Evolutionary conservation across 1,284 basidiomycete genomes (phyloP), one percentile per base, ranked within the genome.

Genomic region (Trametes hirsuta): DNA sequence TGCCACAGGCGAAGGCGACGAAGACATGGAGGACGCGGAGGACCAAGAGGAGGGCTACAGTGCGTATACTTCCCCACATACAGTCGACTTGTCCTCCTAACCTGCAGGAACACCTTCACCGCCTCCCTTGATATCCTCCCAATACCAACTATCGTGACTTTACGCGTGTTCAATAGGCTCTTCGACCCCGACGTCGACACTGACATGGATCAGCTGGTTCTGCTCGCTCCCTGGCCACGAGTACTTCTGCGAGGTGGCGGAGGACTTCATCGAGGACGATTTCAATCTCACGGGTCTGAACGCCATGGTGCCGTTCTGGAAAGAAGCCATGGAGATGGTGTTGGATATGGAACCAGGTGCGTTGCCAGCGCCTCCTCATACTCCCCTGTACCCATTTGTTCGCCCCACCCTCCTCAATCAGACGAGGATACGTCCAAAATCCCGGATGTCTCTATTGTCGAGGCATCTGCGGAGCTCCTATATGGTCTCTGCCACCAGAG

Each of bases 311-410:
- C 91, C 97, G 9, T 99, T 99, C 74, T 99, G 97, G 94, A 96
- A 98, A 76, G 97, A 99, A 76, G 97, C 97, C 30, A 90, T 99
- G 86, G 97, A 99, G 79, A 99, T 99, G 97, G 95, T 99, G n/a
- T 79, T 99, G 61, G 97, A 99, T 76, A 97, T 99, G 53, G 97
- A 99, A 79, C 94, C 97, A 79, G 95, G 95, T 95, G 75, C 74
- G 88, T 22, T 6, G 14, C 3, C 30, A 8, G 11, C 24, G 12
- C 9, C 74, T 54, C 64, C 69, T 4, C 30, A 30, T 30, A 8
- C 30, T 30, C 30, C 30, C 30, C 30, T 30, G 30, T 30, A 30
- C 30, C 30, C 30, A 30, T 61, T 55, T 60, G 63, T 52, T 62
- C 64, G 37, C 37, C 55, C 18, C 40, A 10, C 47, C 40, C 37